Conservation (phyloP, 2,329 filamentous ascomycete species). For the Zarea fungicola region DNA sequence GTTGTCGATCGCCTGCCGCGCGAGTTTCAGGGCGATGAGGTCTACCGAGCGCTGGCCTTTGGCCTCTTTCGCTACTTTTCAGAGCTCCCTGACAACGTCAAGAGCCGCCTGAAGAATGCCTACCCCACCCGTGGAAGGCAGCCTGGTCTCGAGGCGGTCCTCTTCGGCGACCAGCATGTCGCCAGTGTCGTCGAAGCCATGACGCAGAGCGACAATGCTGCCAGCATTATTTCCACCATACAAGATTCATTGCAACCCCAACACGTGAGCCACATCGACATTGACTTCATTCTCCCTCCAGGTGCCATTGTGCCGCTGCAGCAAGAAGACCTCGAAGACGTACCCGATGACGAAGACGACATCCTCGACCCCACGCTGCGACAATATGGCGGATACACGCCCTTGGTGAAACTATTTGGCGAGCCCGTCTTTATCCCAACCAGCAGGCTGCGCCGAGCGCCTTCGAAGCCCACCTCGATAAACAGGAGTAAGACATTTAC, state of each 20-base stretch:
- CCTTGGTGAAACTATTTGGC: slow-evolving; percentile 73
- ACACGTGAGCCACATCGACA: slow-evolving; percentile 75
- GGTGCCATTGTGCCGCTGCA: slow-evolving; percentile 66
- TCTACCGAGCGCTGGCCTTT: slow-evolving; percentile 86
- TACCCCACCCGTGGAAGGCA: slow-evolving; percentile 52
- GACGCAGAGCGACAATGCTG: slow-evolving; percentile 71
- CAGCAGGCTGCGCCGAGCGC: slow-evolving; percentile 74
- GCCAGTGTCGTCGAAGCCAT: slow-evolving; percentile 84
- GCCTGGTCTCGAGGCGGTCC: slow-evolving; percentile 58
- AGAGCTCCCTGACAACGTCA: slow-evolving; percentile 74
- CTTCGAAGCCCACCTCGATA: slow-evolving; percentile 77
- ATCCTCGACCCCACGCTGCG: slow-evolving; percentile 57
- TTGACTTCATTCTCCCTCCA: slow-evolving; percentile 80
- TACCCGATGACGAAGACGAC: slow-evolving; percentile 59
- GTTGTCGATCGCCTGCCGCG: slow-evolving; percentile 86
- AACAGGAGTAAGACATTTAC: slow-evolving; percentile 74
- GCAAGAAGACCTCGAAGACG: slow-evolving; percentile 53
- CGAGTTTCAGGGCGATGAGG: slow-evolving; percentile 92
- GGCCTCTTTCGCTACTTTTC: slow-evolving; percentile 91
- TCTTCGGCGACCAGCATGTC: slow-evolving; percentile 90
- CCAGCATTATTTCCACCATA: slow-evolving; percentile 67
- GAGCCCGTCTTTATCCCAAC: slow-evolving; percentile 84
- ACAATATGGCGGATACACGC: slow-evolving; percentile 73
- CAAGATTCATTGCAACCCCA: slow-evolving; percentile 74
- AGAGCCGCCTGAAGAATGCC: slow-evolving; percentile 59